Percentiles rank a stretch among this genome's conserved stretches.
phyloP scores from a whole-genome alignment of 495 filamentous ascomycete genomes.

The Neurospora sp. region DNA sequence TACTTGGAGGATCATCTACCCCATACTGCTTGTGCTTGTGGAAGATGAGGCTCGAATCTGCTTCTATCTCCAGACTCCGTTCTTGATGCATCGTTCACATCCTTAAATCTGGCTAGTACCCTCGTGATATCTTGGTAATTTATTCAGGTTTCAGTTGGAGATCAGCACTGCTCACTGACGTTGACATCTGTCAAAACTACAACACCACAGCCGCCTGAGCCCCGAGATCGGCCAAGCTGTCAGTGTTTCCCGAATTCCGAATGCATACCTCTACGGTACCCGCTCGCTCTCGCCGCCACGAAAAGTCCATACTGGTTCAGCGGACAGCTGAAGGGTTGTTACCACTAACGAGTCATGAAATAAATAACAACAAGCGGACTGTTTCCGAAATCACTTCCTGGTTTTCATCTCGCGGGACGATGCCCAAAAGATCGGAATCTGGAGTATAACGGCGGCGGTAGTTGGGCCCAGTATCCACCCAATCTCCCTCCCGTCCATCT shows the following conservation, averaged over 20 bases:
- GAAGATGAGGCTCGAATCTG: not conserved
- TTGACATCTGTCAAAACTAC: not conserved
- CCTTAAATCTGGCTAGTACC: not conserved
- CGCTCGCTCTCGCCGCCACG: constrained; percentile 1
- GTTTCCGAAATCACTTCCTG: not conserved
- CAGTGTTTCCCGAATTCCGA: not conserved
- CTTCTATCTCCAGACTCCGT: not conserved
- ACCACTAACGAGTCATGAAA: not conserved
- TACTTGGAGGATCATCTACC: not conserved
- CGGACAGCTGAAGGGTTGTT: not conserved
- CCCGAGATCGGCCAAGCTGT: not conserved
- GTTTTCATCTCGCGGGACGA: not conserved
- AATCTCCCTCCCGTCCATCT: not conserved
- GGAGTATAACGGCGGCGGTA: constrained; percentile 1
- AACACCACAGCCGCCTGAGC: not conserved
- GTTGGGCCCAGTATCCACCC: not conserved
- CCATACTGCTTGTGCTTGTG: not conserved
- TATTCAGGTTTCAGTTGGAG: not conserved
- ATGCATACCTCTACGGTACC: not conserved
- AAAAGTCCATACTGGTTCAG: constrained; percentile 1
- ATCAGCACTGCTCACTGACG: not conserved
- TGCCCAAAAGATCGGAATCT: not conserved
- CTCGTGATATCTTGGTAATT: not conserved
- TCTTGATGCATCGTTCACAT: not conserved
- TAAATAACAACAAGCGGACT: not conserved